These are phyloP conservation scores for Metarhizium guizhouense DNA, from an alignment of 2,329 filamentous ascomycete species.

Conservation along the genomic window DNA sequence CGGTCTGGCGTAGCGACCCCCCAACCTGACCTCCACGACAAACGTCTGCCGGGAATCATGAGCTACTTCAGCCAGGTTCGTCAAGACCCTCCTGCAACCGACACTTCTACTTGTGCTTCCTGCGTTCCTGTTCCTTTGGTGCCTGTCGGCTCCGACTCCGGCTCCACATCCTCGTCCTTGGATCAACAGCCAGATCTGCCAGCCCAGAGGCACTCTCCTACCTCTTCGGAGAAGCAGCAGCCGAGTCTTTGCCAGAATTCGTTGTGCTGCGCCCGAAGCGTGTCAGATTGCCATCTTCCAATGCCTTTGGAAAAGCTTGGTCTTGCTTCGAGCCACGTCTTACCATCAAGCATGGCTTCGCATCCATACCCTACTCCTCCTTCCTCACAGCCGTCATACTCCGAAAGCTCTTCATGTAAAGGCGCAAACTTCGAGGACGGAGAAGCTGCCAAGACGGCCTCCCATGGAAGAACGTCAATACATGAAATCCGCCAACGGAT, in stretches of 20 bases:
- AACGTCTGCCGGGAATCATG: conserved; percentile 90
- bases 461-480: background rate
- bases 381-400: conserved; percentile 37
- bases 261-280: conserved; percentile 15
- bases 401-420: conserved; percentile 21
- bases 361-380: conserved; percentile 49
- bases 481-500: background rate
- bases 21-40: conserved; percentile 87
- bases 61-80: conserved; percentile 99
- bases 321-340: conserved; percentile 13
- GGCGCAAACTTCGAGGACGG: conserved; percentile 16
- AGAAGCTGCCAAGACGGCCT: conserved; percentile 12
- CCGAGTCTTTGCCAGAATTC: conserved; percentile 17
- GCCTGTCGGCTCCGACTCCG: conserved; percentile 21
- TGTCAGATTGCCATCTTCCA: conserved; percentile 6
- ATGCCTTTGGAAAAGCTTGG: conserved; percentile 9
- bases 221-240: conserved; percentile 17
- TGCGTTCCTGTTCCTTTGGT: conserved; percentile 31
- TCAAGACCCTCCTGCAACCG: conserved; percentile 61
- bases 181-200: conserved; percentile 13
- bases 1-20: conserved; percentile 89
- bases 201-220: conserved; percentile 20
- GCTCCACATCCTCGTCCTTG: conserved; percentile 8
- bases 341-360: conserved; percentile 15
- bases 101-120: conserved; percentile 17